Percentiles rank a stretch among this genome's conserved stretches.
These are phyloP conservation scores for Termitomyces sp. DNA, from an alignment of 1,284 basidiomycete genomes.

Conservation along the genomic window DNA sequence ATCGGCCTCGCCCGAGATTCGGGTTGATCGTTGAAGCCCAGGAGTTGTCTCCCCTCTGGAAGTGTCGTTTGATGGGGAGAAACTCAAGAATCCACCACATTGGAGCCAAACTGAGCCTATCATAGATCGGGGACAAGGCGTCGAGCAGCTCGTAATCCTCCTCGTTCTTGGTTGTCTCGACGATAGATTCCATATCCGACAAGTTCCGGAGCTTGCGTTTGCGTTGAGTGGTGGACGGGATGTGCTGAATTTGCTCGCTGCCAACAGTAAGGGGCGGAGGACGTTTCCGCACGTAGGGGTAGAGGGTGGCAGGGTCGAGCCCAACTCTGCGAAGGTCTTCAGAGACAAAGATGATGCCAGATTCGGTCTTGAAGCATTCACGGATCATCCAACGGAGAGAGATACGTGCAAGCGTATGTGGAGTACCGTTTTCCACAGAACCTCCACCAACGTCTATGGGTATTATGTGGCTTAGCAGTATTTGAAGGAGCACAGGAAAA, in stretches of 20 bases:
- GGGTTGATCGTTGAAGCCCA: conserved; percentile 24
- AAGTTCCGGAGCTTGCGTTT: background rate
- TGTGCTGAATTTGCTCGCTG: conserved; percentile 13
- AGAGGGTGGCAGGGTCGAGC: conserved; percentile 16
- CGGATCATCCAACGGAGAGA: conserved; percentile 66
- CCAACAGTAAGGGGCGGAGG: conserved; percentile 12
- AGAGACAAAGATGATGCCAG: conserved; percentile 39
- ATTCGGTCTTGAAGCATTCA: conserved; percentile 48
- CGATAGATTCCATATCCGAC: conserved; percentile 11
- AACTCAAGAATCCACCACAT: conserved; percentile 45
- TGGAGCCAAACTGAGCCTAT: conserved; percentile 34
- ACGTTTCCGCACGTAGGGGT: conserved; percentile 13
- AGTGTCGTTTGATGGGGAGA: conserved; percentile 30
- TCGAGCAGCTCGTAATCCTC: conserved; percentile 42
- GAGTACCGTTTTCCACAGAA: conserved; percentile 47
- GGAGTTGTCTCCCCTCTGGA: conserved; percentile 28
- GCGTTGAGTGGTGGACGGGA: conserved; percentile 13
- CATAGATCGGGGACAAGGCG: conserved; percentile 39
- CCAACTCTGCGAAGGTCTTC: conserved; percentile 35
- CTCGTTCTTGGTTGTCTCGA: conserved; percentile 23
- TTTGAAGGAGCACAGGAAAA: background rate
- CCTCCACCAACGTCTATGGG: conserved; percentile 49
- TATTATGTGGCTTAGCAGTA: too few relatives aligned
- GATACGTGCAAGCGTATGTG: conserved; percentile 52
- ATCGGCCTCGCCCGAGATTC: conserved; percentile 21